Conservation (phyloP, 2,329 filamentous ascomycete genomes). For the Botrytis fragariae region DNA sequence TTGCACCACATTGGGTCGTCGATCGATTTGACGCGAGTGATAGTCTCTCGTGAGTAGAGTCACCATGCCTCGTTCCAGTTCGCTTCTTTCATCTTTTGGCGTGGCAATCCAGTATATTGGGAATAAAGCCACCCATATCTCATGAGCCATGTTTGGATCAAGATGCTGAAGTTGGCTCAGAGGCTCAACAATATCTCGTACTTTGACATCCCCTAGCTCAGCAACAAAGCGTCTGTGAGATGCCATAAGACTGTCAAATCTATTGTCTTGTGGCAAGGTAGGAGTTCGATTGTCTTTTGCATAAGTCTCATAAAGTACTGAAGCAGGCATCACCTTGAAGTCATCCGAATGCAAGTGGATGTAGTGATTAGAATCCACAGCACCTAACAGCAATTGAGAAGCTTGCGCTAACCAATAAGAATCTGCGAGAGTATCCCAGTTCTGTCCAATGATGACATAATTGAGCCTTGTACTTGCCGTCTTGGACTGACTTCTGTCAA, state of each 20-base stretch:
- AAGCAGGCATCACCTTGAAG: conserved; percentile 73
- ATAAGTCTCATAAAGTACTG: conserved; percentile 70
- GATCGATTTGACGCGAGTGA: conserved; percentile 90
- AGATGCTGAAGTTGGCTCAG: conserved; percentile 89
- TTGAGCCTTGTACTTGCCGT: conserved; percentile 84
- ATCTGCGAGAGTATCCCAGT: conserved; percentile 93
- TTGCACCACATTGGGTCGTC: conserved; percentile 91
- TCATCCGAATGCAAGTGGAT: conserved; percentile 81
- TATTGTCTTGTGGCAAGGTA: conserved; percentile 74
- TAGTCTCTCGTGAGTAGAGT: conserved; percentile 90
- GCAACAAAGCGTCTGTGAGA: conserved; percentile 79
- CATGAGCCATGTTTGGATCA: conserved; percentile 75
- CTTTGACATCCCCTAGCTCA: conserved; percentile 81
- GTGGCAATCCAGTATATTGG: conserved; percentile 91
- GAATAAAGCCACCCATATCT: conserved; percentile 89
- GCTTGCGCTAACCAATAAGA: conserved; percentile 98
- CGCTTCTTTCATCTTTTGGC: conserved; percentile 80
- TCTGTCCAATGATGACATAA: conserved; percentile 87
- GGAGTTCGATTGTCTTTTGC: conserved; percentile 64
- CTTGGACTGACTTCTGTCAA: conserved; percentile 91
- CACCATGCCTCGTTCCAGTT: conserved; percentile 90
- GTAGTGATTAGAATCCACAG: conserved; percentile 78
- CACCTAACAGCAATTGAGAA: conserved; percentile 86
- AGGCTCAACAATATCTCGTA: conserved; percentile 85
- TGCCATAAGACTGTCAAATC: conserved; percentile 74